These are phyloP conservation scores for Phytophthora macrochlamydospora DNA, from an alignment of 352 stramenopile species.

Conservation along the genomic window DNA sequence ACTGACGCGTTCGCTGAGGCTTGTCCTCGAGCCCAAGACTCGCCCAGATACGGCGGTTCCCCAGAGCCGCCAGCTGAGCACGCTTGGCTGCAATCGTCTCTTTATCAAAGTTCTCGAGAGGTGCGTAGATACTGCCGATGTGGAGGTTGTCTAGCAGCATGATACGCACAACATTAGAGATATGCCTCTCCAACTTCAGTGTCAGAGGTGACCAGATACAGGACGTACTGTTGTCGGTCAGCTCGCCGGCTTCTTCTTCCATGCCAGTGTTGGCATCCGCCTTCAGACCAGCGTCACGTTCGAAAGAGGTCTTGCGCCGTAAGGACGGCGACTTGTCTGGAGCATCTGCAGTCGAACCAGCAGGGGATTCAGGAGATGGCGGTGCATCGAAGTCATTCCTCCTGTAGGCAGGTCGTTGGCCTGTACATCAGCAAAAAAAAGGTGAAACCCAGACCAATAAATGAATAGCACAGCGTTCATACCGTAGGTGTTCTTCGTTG, in stretches of 20 bases:
- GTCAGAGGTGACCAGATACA: not conserved
- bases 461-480: conserved; percentile 6
- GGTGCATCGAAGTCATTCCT: conserved; percentile 85
- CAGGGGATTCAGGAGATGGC: conserved; percentile 53
- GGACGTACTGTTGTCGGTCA: conserved; percentile 62
- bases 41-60: conserved; percentile 84
- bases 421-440: conserved; percentile 26
- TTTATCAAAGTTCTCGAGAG: conserved; percentile 79
- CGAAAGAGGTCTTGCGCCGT: conserved; percentile 47
- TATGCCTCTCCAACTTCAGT: not conserved
- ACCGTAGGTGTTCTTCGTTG: conserved; percentile 87
- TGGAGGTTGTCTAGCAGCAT: conserved; percentile 56
- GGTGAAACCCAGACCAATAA: conserved; percentile 3
- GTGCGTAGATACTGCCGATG: conserved; percentile 72
- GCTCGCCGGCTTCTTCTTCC: conserved; percentile 77
- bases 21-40: conserved; percentile 87
- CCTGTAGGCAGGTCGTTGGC: conserved; percentile 80
- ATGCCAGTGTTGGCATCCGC: conserved; percentile 19
- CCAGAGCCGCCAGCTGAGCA: conserved; percentile 69
- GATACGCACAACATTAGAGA: not conserved
- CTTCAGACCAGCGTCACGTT: conserved; percentile 52
- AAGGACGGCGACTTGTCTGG: conserved; percentile 52
- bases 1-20: conserved; percentile 50
- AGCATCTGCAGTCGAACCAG: conserved; percentile 33
- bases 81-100: conserved; percentile 84